Conservation (phyloP, 257 asterid species). For the Gardenia jasminoides region DNA sequence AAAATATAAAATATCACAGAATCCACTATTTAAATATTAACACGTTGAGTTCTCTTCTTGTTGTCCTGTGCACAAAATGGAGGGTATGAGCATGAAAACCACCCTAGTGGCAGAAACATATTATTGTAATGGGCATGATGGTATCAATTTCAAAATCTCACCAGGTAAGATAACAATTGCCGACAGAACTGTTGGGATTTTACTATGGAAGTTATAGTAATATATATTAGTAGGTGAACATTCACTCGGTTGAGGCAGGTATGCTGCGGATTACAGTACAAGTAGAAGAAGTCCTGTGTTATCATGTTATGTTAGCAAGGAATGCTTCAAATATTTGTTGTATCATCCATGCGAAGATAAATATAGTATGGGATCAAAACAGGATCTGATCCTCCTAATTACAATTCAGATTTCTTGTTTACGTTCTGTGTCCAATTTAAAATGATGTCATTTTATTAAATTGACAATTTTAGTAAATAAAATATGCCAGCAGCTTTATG, state of each 20-base stretch:
- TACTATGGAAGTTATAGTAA: neutral
- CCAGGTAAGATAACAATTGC: neutral
- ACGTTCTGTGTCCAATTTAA: too few species aligned
- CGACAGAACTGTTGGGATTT: neutral
- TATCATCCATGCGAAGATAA: neutral
- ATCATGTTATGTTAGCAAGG: neutral
- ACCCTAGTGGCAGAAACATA: too few species aligned
- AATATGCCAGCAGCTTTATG: too few species aligned
- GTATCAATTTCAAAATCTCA: neutral
- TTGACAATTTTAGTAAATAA: too few species aligned
- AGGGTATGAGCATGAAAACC: too few species aligned
- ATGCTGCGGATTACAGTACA: neutral
- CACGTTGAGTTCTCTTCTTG: too few species aligned
- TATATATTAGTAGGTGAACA: neutral
- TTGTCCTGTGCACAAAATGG: too few species aligned
- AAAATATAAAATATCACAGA: too few species aligned
- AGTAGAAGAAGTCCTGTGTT: neutral
- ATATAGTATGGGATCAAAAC: neutral
- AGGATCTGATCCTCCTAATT: neutral
- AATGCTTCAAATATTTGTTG: neutral
- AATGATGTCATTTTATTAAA: too few species aligned
- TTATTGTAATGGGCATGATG: too few species aligned
- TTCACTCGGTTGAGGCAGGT: slow-evolving; percentile 13
- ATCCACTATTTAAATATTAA: too few species aligned
- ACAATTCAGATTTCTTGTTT: too few species aligned